Evolutionary conservation across 345 rosid genomes (phyloP), one percentile per base, ranked within the genome.

Genomic region (Eucalyptus brandiana): DNA sequence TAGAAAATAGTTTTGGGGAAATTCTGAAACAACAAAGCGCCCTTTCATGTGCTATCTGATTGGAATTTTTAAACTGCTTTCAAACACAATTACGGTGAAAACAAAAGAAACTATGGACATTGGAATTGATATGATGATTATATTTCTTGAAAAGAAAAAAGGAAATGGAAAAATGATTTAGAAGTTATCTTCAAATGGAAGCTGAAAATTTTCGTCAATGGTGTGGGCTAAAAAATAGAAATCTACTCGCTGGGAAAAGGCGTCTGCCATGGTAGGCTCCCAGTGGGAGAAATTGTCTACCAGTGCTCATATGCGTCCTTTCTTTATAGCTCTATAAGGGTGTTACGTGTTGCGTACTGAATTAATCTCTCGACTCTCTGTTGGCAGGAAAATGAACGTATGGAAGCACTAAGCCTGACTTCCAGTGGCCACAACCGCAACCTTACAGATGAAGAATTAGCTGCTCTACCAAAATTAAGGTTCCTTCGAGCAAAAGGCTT

Each of bases 391-490:
- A 67, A 32, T 67, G 21, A 16, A 67, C 12, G 2, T 17, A 3
- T 67, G 7, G 12, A 67, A 67, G 76, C 76, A 16, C 5, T 67
- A 8, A 67, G 76, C 76, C 6, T 67, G 76, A 67, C 21, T n/a
- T n/a, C 37, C 11, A 1, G 21, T 15, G 40, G 23, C 40, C 0
- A 0, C 21, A 16, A 3, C 76, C 11, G 0, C 19, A 7, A 67
- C 76, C 16, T 67, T 1, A 2, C 5, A 16, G 2, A 4, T 7
- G 19, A n/a, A 8, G 21, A 65, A n/a, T 67, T n/a, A n/a, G 76
- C 12, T 15, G 11, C 12, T 67, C 76, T 67, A 67, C 76, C 76
- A 16, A 16, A 67, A 7, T 9, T 65, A 7, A 4, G 76, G 12
- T 65, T 65, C 40, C 40, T 67, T 67, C 40, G 6, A 67, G 80